Percentiles rank a stretch among this genome's conserved stretches.
Evolutionary conservation across 164 flowering plant genomes (phyloP).

Genomic region (Vitis rupestris): DNA sequence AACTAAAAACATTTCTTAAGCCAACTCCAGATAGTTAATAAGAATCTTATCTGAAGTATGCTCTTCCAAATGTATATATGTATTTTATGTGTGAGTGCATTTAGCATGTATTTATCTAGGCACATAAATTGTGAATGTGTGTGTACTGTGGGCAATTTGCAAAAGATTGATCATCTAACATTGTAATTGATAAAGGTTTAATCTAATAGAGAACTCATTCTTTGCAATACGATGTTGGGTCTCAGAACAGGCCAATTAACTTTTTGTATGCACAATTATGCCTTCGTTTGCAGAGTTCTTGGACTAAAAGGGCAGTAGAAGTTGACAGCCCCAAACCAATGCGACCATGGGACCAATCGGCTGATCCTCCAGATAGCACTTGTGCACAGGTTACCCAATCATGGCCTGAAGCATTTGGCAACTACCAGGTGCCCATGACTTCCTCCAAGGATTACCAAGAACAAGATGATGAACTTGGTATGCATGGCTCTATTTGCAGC

Average conservation of each 20-base stretch:
- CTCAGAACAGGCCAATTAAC: background rate
- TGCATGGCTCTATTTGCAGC: background rate
- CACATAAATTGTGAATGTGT: no score
- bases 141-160: no score
- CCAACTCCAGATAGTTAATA: no score
- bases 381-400: constrained; percentile 55
- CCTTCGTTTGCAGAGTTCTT: constrained; percentile 51
- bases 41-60: no score
- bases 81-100: no score
- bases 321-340: constrained; percentile 42
- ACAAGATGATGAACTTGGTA: constrained; percentile 43
- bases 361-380: constrained; percentile 58
- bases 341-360: constrained; percentile 21
- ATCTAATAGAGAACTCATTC: constrained; percentile 4
- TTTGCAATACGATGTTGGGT: constrained; percentile 1
- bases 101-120: no score
- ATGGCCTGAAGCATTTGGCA: constrained; percentile 34
- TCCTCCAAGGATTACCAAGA: constrained; percentile 27
- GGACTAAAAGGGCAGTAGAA: constrained; percentile 57
- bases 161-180: no score
- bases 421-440: constrained; percentile 28
- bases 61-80: no score
- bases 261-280: background rate
- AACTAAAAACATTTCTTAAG: no score
- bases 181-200: no score